phyloP scores from a whole-genome alignment of 1,284 basidiomycete species.

The Fomitopsis palustris region DNA sequence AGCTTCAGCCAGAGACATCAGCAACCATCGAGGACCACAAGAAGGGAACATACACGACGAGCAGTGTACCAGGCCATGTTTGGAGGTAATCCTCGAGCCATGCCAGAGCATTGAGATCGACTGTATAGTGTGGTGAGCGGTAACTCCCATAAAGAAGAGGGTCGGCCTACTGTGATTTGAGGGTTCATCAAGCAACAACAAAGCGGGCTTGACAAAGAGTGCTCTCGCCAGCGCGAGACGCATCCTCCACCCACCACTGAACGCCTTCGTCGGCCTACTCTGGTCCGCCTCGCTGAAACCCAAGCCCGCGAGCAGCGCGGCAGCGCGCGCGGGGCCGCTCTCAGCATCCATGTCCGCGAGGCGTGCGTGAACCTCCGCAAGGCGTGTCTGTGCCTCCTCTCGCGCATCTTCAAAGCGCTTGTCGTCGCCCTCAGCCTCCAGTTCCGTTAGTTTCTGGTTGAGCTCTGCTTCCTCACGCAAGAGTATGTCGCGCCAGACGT shows the following conservation, averaged over 20 bases:
- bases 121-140: conserved; percentile 26
- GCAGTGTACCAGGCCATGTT: conserved; percentile 91
- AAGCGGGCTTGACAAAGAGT: conserved; percentile 90
- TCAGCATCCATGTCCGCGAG: conserved; percentile 98
- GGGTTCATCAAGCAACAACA: conserved; percentile 91
- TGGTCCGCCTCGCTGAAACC: conserved; percentile 93
- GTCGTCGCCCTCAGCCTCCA: conserved; percentile 76
- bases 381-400: conserved; percentile 81
- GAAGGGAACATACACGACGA: conserved; percentile 75
- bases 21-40: not conserved
- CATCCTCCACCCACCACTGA: conserved; percentile 98
- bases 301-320: conserved; percentile 84
- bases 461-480: conserved; percentile 77
- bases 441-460: conserved; percentile 66
- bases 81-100: conserved; percentile 96
- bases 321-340: conserved; percentile 92
- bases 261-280: conserved; percentile 75
- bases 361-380: conserved; percentile 91
- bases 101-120: conserved; percentile 80
- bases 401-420: conserved; percentile 76
- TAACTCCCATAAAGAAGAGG: not conserved
- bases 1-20: conserved; percentile 40
- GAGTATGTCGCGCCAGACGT: conserved; percentile 93
- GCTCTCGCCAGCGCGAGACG: conserved; percentile 82
- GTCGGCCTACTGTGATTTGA: conserved; percentile 85